These are phyloP conservation scores for Eimeria acervulina DNA, from an alignment of 169 alveolate genomes.

Conservation along the genomic window DNA sequence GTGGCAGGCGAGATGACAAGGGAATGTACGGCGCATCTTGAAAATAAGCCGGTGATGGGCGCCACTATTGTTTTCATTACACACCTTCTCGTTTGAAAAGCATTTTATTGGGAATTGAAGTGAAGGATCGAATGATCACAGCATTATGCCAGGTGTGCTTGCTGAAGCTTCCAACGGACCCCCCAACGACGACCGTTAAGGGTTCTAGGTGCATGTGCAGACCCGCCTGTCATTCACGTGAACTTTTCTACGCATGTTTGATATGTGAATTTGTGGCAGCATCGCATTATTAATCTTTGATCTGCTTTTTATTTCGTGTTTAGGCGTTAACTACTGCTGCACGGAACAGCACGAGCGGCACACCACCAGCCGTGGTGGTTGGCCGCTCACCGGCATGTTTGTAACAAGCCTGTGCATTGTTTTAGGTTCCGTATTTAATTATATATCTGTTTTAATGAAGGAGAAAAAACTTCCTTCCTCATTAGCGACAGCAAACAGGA, in stretches of 20 bases:
- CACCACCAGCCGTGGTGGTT: slow-evolving; percentile 20
- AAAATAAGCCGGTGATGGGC: neutral
- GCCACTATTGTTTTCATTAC: neutral
- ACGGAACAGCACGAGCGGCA: neutral
- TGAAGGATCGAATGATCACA: neutral
- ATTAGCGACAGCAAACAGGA: neutral
- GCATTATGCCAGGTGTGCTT: neutral
- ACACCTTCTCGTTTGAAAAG: neutral
- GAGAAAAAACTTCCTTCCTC: neutral
- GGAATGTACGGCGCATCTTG: neutral
- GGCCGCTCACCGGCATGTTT: neutral
- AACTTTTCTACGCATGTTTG: neutral
- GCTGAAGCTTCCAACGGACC: neutral
- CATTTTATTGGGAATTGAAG: neutral
- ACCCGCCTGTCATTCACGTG: neutral
- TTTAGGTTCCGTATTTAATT: neutral
- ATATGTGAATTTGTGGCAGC: neutral
- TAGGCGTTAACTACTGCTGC: neutral
- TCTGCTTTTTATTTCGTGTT: neutral
- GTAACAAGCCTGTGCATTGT: slow-evolving; percentile 1
- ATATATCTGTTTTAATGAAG: neutral
- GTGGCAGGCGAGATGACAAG: neutral
- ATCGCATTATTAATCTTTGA: neutral
- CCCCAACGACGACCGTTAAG: neutral
- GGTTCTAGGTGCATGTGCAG: neutral